Percentiles rank a stretch among this genome's conserved stretches.
Conservation (phyloP, 495 filamentous ascomycete species). For the Annulohypoxylon stygium region DNA sequence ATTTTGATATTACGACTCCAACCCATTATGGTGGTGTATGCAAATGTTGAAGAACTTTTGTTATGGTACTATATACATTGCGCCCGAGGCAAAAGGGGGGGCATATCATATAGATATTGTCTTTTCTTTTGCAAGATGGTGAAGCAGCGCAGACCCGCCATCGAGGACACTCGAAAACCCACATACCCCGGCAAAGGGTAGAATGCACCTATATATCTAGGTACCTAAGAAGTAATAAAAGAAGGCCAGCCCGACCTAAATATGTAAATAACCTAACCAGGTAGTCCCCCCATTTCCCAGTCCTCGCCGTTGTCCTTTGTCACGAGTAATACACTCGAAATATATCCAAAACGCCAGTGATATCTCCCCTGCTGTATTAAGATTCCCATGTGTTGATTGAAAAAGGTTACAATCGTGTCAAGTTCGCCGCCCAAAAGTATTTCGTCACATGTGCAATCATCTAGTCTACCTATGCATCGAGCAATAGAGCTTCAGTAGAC, state of each 20-base stretch:
- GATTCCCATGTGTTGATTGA: neutral
- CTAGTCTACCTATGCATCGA: neutral
- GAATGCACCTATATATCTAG: neutral
- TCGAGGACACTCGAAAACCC: neutral
- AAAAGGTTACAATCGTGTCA: neutral
- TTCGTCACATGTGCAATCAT: neutral
- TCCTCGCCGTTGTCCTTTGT: neutral
- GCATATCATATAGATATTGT: slow-evolving; percentile 43
- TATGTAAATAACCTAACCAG: neutral
- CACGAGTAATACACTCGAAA: neutral
- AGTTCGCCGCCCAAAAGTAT: neutral
- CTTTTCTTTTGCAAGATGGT: slow-evolving; percentile 21
- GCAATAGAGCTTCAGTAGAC: too few relatives aligned
- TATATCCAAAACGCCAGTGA: slow-evolving; percentile 12
- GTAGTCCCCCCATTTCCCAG: too few relatives aligned
- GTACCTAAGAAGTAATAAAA: slow-evolving; percentile 3
- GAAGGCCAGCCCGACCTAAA: neutral
- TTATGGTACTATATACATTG: slow-evolving; percentile 20
- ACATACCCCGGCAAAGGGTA: slow-evolving; percentile 7
- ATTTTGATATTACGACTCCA: too few relatives aligned
- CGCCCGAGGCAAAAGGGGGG: slow-evolving; percentile 21
- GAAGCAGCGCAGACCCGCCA: neutral
- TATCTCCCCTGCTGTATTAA: neutral
- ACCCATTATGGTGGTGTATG: too few relatives aligned
- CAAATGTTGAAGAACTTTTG: too few relatives aligned